phyloP scores from a whole-genome alignment of 2,329 filamentous ascomycete genomes.

The Sphaceloma murrayae region DNA sequence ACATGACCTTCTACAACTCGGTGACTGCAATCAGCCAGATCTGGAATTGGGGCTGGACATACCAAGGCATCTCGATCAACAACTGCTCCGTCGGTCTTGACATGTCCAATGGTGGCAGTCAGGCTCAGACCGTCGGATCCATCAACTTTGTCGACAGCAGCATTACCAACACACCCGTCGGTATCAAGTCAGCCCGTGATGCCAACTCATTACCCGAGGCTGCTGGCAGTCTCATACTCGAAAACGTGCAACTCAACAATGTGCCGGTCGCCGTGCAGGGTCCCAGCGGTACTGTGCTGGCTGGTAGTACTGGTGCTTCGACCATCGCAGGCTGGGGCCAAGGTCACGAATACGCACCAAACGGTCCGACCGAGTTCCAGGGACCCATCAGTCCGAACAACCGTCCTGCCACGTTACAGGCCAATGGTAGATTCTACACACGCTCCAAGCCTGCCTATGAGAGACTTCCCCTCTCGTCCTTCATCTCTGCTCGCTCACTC shows the following conservation, averaged over 20 bases:
- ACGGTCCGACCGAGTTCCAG: slow-evolving; percentile 36
- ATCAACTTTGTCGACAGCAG: slow-evolving; percentile 49
- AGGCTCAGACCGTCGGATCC: slow-evolving; percentile 43
- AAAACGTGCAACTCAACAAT: slow-evolving; percentile 46
- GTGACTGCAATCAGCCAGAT: slow-evolving; percentile 78
- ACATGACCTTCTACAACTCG: slow-evolving; percentile 70
- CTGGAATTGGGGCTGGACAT: slow-evolving; percentile 62
- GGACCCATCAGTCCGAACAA: slow-evolving; percentile 37
- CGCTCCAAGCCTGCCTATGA: slow-evolving; percentile 1
- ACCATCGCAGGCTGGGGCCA: slow-evolving; percentile 36
- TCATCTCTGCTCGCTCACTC: slow-evolving; percentile 35
- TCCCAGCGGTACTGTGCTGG: slow-evolving; percentile 29
- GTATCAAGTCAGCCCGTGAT: slow-evolving; percentile 41
- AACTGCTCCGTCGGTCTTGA: slow-evolving; percentile 46
- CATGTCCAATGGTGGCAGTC: slow-evolving; percentile 36
- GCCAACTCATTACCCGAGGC: slow-evolving; percentile 34
- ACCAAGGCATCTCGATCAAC: slow-evolving; percentile 3
- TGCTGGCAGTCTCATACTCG: slow-evolving; percentile 45
- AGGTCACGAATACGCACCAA: slow-evolving; percentile 37
- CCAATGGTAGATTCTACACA: slow-evolving; percentile 35
- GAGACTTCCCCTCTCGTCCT: slow-evolving; percentile 2
- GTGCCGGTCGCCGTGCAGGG: slow-evolving; percentile 38
- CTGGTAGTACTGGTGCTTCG: slow-evolving; percentile 29
- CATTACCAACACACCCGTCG: slow-evolving; percentile 43
- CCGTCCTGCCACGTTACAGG: slow-evolving; percentile 37